A percentile compares a stretch with the other conserved stretches of the same genome.
phyloP scores from a whole-genome alignment of 169 alveolate genomes.

The Plasmodium cynomolgi region DNA sequence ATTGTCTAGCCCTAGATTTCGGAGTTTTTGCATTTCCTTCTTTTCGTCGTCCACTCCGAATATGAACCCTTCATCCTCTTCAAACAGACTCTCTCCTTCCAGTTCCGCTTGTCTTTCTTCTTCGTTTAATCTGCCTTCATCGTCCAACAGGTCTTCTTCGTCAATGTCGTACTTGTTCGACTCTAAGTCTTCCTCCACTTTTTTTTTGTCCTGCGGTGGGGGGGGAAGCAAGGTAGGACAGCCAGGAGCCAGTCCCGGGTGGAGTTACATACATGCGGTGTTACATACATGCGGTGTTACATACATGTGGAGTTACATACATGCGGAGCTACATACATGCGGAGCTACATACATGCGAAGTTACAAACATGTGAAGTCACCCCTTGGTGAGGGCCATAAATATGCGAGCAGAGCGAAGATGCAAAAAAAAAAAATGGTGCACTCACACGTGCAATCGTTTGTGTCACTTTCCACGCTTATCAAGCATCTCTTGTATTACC shows the following conservation, averaged over 20 bases:
- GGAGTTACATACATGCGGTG: background rate
- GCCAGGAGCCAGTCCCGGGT: background rate
- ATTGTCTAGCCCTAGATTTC: slow-evolving; percentile 83
- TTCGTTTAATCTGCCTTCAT: slow-evolving; percentile 80
- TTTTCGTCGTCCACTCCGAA: slow-evolving; percentile 83
- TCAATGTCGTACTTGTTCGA: slow-evolving; percentile 82
- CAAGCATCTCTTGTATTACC: slow-evolving; percentile 20
- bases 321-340: background rate
- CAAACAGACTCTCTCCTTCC: slow-evolving; percentile 86
- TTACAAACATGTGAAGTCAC: background rate
- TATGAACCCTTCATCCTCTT: slow-evolving; percentile 84
- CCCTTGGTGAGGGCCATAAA: background rate
- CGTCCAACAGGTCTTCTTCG: slow-evolving; percentile 83
- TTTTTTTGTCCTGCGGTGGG: slow-evolving; percentile 34
- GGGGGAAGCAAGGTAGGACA: background rate
- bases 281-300: background rate
- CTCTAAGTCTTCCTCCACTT: slow-evolving; percentile 75
- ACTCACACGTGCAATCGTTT: background rate
- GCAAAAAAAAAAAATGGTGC: background rate
- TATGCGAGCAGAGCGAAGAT: background rate
- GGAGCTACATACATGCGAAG: background rate
- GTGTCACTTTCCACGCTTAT: background rate
- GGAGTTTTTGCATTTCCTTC: slow-evolving; percentile 83
- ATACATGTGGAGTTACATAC: background rate
- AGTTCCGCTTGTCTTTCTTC: slow-evolving; percentile 83